Evolutionary conservation across 441 rosid species (phyloP), one percentile per base, ranked within the genome.

Genomic region (Kokia cookei): DNA sequence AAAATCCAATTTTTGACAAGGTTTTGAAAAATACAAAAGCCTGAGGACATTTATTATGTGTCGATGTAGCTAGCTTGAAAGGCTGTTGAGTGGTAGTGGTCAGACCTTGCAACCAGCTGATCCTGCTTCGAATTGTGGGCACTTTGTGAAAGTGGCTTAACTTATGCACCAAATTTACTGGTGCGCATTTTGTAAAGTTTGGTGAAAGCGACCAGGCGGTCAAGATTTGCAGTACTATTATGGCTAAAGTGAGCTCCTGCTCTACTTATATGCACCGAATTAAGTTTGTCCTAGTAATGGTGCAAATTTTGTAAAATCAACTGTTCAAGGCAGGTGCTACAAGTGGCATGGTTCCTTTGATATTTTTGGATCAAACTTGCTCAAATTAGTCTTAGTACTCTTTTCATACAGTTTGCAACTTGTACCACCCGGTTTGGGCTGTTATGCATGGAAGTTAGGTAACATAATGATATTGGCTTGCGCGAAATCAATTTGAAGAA

Each of bases 1-100:
- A 87, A 61, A 90, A 89, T 84, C 89, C 89, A 59, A 83, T 94
- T 47, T 90, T 94, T 58, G 85, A 80, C 73, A 85, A 81, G 83
- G 67, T 83, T 71, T 42, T 48, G 50, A 80, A 75, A 73, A 84
- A 62, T 54, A 53, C 40, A 42, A 80, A 79, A 78, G 65, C 53
- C 62, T 65, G 17, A 70, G 71, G 17, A 74, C n/a, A 51, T 14
- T 15, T 22, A 4, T 69, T 26, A 7, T 7, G 4, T 15, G 3
- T 5, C 2, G 17, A 29, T 42, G 32, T 65, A 43, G 4, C 15
- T 71, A 63, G 73, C 58, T 40, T 2, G 54, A 67, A 64, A 61
- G 78, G 53, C 72, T 82, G 78, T 42, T 22, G 60, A 55, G 26
- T 9, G 60, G 22, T 51, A 15, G 65, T 57, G 75, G 75, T 42